Evolutionary conservation across 1,139 yeast genomes (phyloP).

Genomic region (Zygosaccharomyces pseudobailii): DNA sequence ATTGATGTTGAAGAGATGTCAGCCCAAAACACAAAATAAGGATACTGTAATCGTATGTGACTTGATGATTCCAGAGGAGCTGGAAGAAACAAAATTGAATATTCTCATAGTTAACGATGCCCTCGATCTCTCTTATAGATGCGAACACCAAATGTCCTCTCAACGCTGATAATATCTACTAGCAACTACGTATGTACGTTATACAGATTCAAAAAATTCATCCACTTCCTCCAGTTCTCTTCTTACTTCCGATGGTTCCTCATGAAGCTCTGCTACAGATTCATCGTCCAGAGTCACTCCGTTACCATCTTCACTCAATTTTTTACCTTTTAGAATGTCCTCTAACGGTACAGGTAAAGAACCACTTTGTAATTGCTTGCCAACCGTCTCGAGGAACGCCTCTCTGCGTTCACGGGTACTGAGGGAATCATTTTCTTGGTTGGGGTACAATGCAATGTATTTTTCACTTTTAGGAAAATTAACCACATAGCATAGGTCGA

Average conservation of each 20-base stretch:
- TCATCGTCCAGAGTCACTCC: slow-evolving; percentile 23
- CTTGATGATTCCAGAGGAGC: slow-evolving; percentile 47
- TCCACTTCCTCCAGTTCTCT: slow-evolving; percentile 35
- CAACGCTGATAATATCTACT: neutral
- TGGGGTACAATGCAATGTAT: slow-evolving; percentile 74
- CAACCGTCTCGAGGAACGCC: slow-evolving; percentile 49
- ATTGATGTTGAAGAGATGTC: slow-evolving; percentile 59
- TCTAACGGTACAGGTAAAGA: slow-evolving; percentile 55
- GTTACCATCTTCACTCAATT: slow-evolving; percentile 24
- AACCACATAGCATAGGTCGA: slow-evolving; percentile 72
- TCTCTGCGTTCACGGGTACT: slow-evolving; percentile 48
- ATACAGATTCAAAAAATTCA: slow-evolving; percentile 43
- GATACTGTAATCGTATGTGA: slow-evolving; percentile 45
- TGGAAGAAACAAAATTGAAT: slow-evolving; percentile 43
- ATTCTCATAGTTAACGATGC: slow-evolving; percentile 64
- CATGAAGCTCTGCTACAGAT: slow-evolving; percentile 16
- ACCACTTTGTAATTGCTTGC: slow-evolving; percentile 45
- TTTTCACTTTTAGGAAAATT: slow-evolving; percentile 77
- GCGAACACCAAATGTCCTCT: slow-evolving; percentile 13
- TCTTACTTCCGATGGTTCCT: neutral
- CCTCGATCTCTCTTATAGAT: slow-evolving; percentile 46
- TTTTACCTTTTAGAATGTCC: slow-evolving; percentile 51
- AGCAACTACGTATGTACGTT: slow-evolving; percentile 2
- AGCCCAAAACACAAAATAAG: slow-evolving; percentile 45
- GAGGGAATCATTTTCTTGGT: slow-evolving; percentile 16